Evolutionary conservation across 768 basidiomycete genomes (phyloP).

Genomic region (Daedaleopsis sinensis): DNA sequence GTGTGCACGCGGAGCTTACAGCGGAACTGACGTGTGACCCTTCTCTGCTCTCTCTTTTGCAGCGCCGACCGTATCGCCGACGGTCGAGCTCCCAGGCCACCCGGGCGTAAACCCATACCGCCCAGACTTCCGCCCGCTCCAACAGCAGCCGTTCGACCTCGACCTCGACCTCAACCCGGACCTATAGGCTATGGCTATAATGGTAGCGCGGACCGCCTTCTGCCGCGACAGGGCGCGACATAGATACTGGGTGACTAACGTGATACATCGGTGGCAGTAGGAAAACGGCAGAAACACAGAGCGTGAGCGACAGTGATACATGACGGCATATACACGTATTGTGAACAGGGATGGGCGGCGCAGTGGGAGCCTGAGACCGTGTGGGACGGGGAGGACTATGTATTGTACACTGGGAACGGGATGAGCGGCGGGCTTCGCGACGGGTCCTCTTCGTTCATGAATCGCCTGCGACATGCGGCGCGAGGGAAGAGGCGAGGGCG

Average conservation of each 20-base stretch:
- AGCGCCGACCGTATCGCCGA: conserved; percentile 70
- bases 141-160: conserved; percentile 63
- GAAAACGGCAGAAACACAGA: neutral
- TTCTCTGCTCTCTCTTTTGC: conserved; percentile 12
- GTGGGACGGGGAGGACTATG: neutral
- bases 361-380: neutral
- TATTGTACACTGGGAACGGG: conserved; percentile 14
- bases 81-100: conserved; percentile 49
- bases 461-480: conserved; percentile 8
- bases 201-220: neutral
- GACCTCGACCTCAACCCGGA: conserved; percentile 88
- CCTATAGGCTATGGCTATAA: conserved; percentile 38
- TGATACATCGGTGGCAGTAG: conserved; percentile 2
- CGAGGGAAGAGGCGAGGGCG: neutral
- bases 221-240: neutral
- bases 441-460: conserved; percentile 23
- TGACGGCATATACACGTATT: neutral
- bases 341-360: neutral
- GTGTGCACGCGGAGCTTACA: conserved; percentile 2
- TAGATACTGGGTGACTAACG: neutral
- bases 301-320: conserved; percentile 8
- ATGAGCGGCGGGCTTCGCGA: conserved; percentile 20
- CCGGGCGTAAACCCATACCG: conserved; percentile 70
- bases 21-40: conserved; percentile 5
- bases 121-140: conserved; percentile 64